Base-by-base conservation (phyloP, 140 eudicot species). In the Stevia rebaudiana region DNA sequence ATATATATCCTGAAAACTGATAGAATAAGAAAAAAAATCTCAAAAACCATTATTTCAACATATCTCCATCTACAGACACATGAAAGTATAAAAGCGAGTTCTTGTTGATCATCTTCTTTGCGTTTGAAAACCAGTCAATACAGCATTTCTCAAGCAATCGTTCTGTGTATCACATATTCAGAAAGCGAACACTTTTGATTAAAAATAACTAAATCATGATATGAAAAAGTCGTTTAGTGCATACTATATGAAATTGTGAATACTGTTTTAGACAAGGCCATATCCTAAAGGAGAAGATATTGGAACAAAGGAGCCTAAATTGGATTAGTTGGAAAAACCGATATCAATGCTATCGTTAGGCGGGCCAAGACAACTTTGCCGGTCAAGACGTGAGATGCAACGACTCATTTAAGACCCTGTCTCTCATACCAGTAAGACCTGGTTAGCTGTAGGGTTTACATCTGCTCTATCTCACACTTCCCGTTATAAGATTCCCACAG, bases 51-150 rank as follows among this genome's bases (percentile, higher is more conserved):
- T 73, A 86, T 84, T 74, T 90, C 97, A 74, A 58, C 8, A 53
- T 95, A 80, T 92, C 98, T 59, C 98, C 98, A 83, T 92, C 98
- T 62, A 92, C 59, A 10, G 95, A 92, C 53, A 92, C 96, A 54
- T 92, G 95, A 76, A 92, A 65, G 65, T 85, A 92, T 41, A 92
- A 96, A 42, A 83, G 67, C 7, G 88, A 81, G 51, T 81, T 88
- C 60, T 84, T 81, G 78, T 79, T 92, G 78, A 69, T 80, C 87
- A 81, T 85, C 57, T 77, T 84, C 40, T 49, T 67, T 67, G 79
- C 55, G 36, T 65, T 78, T 66, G 17, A 5, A 3, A 36, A 31
- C 41, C 30, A 68, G 48, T 68, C 70, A 75, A 68, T 60, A 39
- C 52, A 75, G 79, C 79, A 75, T 75, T 68, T 75, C 70, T 50